Evolutionary conservation across 1,139 yeast genomes (phyloP), one percentile per base, ranked within the genome.

Genomic region (Taphrina communis): DNA sequence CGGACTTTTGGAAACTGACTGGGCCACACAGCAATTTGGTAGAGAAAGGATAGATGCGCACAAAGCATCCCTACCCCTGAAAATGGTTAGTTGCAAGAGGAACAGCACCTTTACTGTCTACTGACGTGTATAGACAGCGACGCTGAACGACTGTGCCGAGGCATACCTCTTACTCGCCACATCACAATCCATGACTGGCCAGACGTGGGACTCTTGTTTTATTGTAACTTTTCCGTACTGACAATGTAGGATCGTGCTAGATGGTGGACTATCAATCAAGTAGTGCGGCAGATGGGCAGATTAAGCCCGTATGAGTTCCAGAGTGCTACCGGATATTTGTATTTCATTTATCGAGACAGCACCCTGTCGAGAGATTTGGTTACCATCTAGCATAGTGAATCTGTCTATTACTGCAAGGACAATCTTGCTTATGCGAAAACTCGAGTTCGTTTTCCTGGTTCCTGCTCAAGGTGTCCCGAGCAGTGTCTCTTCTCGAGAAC

Each of bases 1-100:
- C 0, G 83, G 83, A 0, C 74, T 80, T 53, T 74, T 80, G 61
- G 72, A 78, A 66, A 80, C 83, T 5, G 82, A 80, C 46, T 80
- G 82, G 82, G 81, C 81, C 6, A 72, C 74, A 68, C 72, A 75
- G 68, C 59, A 51, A 31, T 80, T 80, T 69, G 79, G 80, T 7
- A 70, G 74, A 41, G 80, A 77, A 31, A 70, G 66, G 57, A 73
- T 80, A 62, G 74, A 75, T 11, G 69, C 69, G 17, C 73, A 77
- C 14, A 74, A 72, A 61, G 73, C 72, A 12, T 50, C 61, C 38
- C 73, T 79, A 4, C 81, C 81, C 3, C 73, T 80, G 56, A 75
- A 77, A 66, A 69, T 73, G 51, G 72, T 77, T 11, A 19, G 50
- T 56, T 2, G 5, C 31, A 25, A 25, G 31, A 7, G 14, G 14